phyloP scores from a whole-genome alignment of 805 yeast genomes.

The Ogataea salicorniae region DNA sequence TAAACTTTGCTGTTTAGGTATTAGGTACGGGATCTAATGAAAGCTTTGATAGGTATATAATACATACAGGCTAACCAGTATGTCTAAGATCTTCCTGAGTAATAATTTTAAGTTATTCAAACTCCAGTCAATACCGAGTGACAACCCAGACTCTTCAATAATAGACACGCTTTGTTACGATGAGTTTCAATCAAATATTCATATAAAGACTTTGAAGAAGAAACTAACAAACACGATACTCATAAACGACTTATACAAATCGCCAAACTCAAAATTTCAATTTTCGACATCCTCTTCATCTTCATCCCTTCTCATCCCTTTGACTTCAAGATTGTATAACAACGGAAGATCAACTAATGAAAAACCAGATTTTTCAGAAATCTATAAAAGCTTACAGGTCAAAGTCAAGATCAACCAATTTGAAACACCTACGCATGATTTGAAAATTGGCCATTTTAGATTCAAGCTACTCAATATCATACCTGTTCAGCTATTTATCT shows the following conservation, averaged over 20 bases:
- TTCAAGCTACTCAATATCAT: slow-evolving; percentile 23
- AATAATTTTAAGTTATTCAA: slow-evolving; percentile 19
- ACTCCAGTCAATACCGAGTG: slow-evolving; percentile 6
- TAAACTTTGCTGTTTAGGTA: too few species aligned
- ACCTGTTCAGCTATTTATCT: slow-evolving; percentile 24
- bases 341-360: slow-evolving; percentile 19
- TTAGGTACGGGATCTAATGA: too few species aligned
- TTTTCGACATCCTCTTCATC: background rate
- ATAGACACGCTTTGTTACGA: slow-evolving; percentile 24
- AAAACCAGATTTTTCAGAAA: slow-evolving; percentile 19
- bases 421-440: slow-evolving; percentile 1
- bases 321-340: slow-evolving; percentile 17
- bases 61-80: background rate
- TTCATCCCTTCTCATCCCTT: slow-evolving; percentile 16
- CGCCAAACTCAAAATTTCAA: background rate
- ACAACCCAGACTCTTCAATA: slow-evolving; percentile 12
- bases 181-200: slow-evolving; percentile 15
- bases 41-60: too few species aligned
- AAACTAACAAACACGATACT: slow-evolving; percentile 20
- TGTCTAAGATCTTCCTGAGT: slow-evolving; percentile 28
- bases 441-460: slow-evolving; percentile 26
- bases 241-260: slow-evolving; percentile 18
- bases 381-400: slow-evolving; percentile 18
- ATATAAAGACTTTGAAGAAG: slow-evolving; percentile 14
- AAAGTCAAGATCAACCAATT: slow-evolving; percentile 21